A percentile compares a stretch with the other conserved stretches of the same genome.
These are phyloP conservation scores for Chalaropsis ovoidea DNA, from an alignment of 2,329 filamentous ascomycete genomes.

Conservation along the genomic window DNA sequence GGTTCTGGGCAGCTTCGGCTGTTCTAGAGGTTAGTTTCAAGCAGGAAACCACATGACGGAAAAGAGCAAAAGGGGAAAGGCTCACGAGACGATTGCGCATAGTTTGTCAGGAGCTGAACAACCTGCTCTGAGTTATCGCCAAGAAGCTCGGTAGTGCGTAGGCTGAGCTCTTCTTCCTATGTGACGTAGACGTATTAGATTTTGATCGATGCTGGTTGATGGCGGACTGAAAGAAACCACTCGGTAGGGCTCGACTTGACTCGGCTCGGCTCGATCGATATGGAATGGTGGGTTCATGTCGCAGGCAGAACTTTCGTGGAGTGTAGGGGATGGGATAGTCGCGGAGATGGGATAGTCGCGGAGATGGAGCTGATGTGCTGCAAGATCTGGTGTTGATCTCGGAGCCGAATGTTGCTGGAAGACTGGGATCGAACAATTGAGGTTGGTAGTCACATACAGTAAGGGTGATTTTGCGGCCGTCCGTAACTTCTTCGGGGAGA, in stretches of 20 bases:
- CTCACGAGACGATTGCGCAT: conserved; percentile 82
- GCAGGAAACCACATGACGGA: background rate
- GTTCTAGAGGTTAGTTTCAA: conserved; percentile 15
- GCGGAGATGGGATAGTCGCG: conserved; percentile 5
- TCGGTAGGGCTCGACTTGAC: background rate
- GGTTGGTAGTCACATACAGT: conserved; percentile 69
- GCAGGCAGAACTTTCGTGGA: conserved; percentile 11
- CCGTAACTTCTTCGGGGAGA: conserved; percentile 94
- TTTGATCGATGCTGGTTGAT: conserved; percentile 30
- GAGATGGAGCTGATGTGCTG: conserved; percentile 1
- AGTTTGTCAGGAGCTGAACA: conserved; percentile 75
- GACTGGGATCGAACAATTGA: conserved; percentile 13
- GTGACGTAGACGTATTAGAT: conserved; percentile 38
- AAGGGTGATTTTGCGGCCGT: conserved; percentile 98
- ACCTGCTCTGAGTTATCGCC: conserved; percentile 85
- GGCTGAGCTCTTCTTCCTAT: conserved; percentile 89
- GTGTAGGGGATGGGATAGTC: conserved; percentile 1
- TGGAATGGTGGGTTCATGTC: conserved; percentile 14
- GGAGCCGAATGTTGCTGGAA: conserved; percentile 13
- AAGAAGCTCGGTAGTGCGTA: conserved; percentile 78
- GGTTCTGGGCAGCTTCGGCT: conserved; percentile 73
- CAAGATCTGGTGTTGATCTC: conserved; percentile 20
- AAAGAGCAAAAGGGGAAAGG: conserved; percentile 25
- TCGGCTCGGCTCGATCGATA: conserved; percentile 17
- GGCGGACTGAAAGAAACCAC: conserved; percentile 6